These are phyloP conservation scores for Naganishia cerealis DNA, from an alignment of 1,284 basidiomycete species.

Conservation along the genomic window DNA sequence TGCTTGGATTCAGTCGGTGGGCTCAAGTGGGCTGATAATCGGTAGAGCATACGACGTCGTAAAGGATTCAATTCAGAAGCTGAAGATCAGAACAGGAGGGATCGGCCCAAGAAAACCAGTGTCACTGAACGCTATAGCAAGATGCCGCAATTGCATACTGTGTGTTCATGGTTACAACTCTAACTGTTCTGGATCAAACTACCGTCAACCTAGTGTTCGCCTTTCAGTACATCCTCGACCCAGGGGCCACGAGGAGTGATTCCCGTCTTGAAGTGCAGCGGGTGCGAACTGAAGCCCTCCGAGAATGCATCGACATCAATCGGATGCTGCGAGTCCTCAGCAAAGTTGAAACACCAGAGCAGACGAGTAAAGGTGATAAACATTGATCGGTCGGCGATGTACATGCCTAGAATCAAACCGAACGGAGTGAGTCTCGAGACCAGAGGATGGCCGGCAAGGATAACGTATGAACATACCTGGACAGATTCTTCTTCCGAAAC, in stretches of 20 bases:
- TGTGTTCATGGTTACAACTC: neutral
- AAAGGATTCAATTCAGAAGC: no score
- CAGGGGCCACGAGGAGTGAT: conserved; percentile 34
- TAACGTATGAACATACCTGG: conserved; percentile 9
- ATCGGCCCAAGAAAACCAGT: no score
- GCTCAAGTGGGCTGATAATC: no score
- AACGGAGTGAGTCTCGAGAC: neutral
- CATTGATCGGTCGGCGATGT: conserved; percentile 40
- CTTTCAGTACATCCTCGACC: conserved; percentile 26
- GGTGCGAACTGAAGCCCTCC: conserved; percentile 41
- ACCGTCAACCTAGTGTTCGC: conserved; percentile 5
- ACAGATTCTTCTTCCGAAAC: conserved; percentile 42
- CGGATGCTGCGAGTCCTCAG: conserved; percentile 21
- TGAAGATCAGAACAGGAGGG: no score
- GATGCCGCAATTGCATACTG: neutral
- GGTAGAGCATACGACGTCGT: no score
- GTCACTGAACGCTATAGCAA: neutral
- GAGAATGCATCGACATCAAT: conserved; percentile 37
- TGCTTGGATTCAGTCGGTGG: no score
- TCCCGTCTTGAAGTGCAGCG: conserved; percentile 35
- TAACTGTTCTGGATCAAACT: neutral
- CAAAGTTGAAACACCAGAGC: conserved; percentile 37
- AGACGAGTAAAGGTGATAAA: conserved; percentile 40
- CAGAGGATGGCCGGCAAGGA: neutral
- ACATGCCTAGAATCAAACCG: conserved; percentile 34